Evolutionary conservation across 768 basidiomycete genomes (phyloP).

Genomic region (Boletus rufocinnamomeus): DNA sequence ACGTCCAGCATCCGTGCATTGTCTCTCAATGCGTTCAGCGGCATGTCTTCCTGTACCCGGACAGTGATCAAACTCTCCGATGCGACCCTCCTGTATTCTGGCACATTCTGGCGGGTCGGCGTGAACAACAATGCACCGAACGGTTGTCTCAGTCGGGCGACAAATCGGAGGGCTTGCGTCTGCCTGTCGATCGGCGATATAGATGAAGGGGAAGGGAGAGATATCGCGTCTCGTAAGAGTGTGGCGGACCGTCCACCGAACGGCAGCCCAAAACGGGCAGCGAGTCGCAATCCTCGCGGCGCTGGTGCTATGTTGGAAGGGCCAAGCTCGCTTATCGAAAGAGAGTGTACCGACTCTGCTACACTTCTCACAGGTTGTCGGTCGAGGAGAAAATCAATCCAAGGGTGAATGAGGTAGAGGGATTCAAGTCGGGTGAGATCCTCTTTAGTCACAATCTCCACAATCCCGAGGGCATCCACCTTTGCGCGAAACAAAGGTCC

Average conservation of each 20-base stretch:
- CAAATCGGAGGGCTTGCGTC: background rate
- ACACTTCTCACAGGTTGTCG: background rate
- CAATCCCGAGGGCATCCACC: background rate
- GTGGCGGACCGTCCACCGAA: background rate
- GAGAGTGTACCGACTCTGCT: background rate
- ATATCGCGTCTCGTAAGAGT: background rate
- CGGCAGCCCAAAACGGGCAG: background rate
- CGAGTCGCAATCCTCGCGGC: background rate
- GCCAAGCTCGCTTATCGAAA: background rate
- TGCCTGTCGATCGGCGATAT: background rate
- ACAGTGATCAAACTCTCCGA: constrained; percentile 9
- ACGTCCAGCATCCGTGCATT: constrained; percentile 9
- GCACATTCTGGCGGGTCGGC: background rate
- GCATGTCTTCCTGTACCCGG: constrained; percentile 1
- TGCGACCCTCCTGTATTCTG: constrained; percentile 15
- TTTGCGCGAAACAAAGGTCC: background rate
- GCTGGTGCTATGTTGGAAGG: too few relatives aligned
- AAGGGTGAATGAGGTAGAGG: background rate
- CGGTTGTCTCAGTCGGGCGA: constrained; percentile 7
- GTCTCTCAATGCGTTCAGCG: background rate
- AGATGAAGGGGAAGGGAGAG: background rate
- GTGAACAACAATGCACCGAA: constrained; percentile 15
- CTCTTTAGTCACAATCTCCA: background rate
- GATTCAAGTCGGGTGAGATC: background rate
- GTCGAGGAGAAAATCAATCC: background rate